Conservation (phyloP, 2,329 filamentous ascomycete species). For the Didymella exigua region DNA sequence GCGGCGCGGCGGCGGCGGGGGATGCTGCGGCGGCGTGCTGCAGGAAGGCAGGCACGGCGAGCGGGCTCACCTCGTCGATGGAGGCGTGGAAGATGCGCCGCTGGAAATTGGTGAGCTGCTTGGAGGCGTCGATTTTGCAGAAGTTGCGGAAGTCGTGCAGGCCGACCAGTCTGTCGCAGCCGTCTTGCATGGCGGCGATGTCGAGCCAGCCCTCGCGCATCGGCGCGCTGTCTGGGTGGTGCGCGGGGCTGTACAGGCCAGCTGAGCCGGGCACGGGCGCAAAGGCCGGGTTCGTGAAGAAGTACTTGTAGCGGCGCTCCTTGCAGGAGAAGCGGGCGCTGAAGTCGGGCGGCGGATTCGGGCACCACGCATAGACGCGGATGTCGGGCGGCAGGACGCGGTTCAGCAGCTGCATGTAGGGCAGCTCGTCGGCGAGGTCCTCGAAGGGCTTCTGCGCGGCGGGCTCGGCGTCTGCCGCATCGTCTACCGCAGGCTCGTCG, state of each 20-base stretch:
- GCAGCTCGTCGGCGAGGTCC: conserved; percentile 78
- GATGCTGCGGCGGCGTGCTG: conserved; percentile 34
- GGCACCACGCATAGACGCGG: conserved; percentile 90
- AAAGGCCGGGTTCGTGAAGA: conserved; percentile 94
- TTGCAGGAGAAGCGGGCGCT: conserved; percentile 91
- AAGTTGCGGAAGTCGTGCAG: conserved; percentile 95
- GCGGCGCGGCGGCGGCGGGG: conserved; percentile 21
- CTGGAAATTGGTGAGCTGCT: conserved; percentile 85
- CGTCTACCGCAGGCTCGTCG: background rate
- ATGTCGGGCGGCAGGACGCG: conserved; percentile 88
- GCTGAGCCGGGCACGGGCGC: conserved; percentile 65
- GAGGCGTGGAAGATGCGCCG: conserved; percentile 79
- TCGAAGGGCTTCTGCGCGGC: conserved; percentile 62
- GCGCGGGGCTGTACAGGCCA: conserved; percentile 51
- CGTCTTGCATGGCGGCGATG: conserved; percentile 82
- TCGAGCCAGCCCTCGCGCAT: conserved; percentile 74
- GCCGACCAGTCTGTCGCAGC: conserved; percentile 79
- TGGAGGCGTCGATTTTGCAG: conserved; percentile 89
- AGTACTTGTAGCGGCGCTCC: conserved; percentile 92
- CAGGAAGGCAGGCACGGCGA: conserved; percentile 38
- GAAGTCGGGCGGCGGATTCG: conserved; percentile 77
- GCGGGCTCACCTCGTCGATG: conserved; percentile 61
- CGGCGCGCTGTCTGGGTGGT: conserved; percentile 5
- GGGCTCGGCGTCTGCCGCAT: no score
- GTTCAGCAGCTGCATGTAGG: conserved; percentile 84